Conservation (phyloP, 441 rosid genomes). For the Croton laevigatus region DNA sequence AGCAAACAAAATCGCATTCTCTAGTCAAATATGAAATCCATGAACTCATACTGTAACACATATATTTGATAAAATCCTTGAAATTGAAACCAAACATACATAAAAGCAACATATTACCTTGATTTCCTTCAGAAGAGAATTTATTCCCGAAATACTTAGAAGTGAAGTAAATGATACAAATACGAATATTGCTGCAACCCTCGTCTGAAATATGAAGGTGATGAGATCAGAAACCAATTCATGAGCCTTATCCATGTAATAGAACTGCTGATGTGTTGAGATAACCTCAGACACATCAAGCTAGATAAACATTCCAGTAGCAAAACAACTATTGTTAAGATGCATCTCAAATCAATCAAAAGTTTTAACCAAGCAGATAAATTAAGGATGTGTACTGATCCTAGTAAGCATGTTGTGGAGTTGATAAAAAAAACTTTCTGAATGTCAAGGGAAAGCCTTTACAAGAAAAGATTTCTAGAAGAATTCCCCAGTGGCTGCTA, state of each 20-base stretch:
- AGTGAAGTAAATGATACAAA: slow-evolving; percentile 90
- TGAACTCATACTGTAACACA: not conserved
- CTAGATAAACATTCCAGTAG: too few relatives aligned
- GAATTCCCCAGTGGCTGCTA: not conserved
- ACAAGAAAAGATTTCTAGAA: not conserved
- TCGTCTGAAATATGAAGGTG: slow-evolving; percentile 53
- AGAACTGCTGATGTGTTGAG: not conserved
- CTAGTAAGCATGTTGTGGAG: not conserved
- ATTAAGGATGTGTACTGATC: not conserved
- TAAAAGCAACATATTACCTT: slow-evolving; percentile 45
- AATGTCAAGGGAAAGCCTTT: not conserved
- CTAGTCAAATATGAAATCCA: too few relatives aligned
- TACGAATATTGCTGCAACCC: slow-evolving; percentile 84
- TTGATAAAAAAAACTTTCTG: too few relatives aligned
- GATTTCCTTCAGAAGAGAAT: slow-evolving; percentile 73
- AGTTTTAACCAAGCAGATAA: not conserved
- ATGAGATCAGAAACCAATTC: slow-evolving; percentile 13
- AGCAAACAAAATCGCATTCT: not conserved
- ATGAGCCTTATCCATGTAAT: not conserved
- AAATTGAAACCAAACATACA: not conserved
- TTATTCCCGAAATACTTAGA: slow-evolving; percentile 77
- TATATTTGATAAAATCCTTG: not conserved
- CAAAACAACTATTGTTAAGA: not conserved
- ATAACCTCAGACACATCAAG: too few relatives aligned
- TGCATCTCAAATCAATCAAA: not conserved